Conservation (phyloP, 495 filamentous ascomycete species). For the Cairneyella variabilis region DNA sequence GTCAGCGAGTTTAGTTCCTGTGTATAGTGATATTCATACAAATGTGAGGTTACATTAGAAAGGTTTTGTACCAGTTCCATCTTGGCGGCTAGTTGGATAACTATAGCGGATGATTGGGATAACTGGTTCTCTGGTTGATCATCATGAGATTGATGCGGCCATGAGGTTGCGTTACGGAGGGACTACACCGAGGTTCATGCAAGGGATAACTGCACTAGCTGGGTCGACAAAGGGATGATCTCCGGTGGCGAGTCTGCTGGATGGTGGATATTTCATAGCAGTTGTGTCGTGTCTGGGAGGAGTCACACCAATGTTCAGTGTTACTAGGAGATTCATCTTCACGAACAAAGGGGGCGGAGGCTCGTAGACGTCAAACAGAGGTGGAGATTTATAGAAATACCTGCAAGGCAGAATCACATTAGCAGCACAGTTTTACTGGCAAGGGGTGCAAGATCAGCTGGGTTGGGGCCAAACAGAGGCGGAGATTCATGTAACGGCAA, state of each 20-base stretch:
- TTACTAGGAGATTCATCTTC: slow-evolving; percentile 3
- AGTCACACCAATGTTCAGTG: slow-evolving; percentile 10
- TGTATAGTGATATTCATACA: slow-evolving; percentile 1
- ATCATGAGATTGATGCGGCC: slow-evolving; percentile 6
- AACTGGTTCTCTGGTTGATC: slow-evolving; percentile 5
- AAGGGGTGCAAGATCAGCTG: background rate
- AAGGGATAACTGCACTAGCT: slow-evolving; percentile 2
- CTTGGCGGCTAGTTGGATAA: background rate
- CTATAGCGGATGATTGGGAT: background rate
- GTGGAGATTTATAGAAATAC: background rate
- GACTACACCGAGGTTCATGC: background rate
- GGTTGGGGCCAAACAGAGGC: background rate
- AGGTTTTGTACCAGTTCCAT: slow-evolving; percentile 10
- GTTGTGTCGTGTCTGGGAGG: slow-evolving; percentile 3
- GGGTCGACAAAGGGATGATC: slow-evolving; percentile 7
- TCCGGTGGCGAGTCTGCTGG: slow-evolving; percentile 6
- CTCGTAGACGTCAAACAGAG: background rate
- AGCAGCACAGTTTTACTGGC: background rate
- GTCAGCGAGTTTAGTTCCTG: slow-evolving; percentile 2
- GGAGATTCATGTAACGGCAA: background rate
- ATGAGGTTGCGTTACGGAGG: slow-evolving; percentile 1
- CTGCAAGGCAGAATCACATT: background rate
- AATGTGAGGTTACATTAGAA: slow-evolving; percentile 3
- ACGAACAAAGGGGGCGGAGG: background rate
- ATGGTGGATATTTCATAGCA: slow-evolving; percentile 4